Conservation (phyloP, 352 stramenopile genomes). For the Phytophthora pseudosyringae region DNA sequence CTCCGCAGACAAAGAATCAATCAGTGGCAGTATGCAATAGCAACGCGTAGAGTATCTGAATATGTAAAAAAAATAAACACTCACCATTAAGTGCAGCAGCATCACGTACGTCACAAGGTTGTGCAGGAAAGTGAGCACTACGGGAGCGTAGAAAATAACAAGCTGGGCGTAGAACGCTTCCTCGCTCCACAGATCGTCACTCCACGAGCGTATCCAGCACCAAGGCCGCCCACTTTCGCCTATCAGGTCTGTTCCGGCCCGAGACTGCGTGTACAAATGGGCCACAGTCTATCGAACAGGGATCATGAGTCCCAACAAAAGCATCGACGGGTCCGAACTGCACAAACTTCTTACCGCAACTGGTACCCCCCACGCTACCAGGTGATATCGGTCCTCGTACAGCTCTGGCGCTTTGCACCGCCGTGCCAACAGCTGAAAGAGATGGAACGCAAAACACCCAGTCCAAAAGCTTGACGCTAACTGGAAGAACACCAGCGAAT, state of each 20-base stretch:
- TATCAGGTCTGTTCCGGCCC: slow-evolving; percentile 54
- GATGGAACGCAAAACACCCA: slow-evolving; percentile 78
- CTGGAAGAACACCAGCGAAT: slow-evolving; percentile 70
- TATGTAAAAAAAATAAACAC: background rate
- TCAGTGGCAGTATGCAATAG: background rate
- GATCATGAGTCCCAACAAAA: slow-evolving; percentile 4
- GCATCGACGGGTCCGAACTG: background rate
- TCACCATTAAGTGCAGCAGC: slow-evolving; percentile 66
- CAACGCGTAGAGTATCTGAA: no score
- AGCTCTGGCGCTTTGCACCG: slow-evolving; percentile 62
- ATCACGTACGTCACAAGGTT: slow-evolving; percentile 69
- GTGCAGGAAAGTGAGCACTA: slow-evolving; percentile 59
- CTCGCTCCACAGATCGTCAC: slow-evolving; percentile 53
- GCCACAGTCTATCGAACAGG: slow-evolving; percentile 43
- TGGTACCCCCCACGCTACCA: slow-evolving; percentile 72
- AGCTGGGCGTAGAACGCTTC: slow-evolving; percentile 68
- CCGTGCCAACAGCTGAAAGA: slow-evolving; percentile 69
- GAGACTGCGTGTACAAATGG: slow-evolving; percentile 54
- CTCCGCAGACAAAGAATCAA: background rate
- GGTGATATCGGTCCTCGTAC: slow-evolving; percentile 73
- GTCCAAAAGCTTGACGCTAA: slow-evolving; percentile 78
- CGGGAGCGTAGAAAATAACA: slow-evolving; percentile 61
- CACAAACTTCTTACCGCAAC: slow-evolving; percentile 33
- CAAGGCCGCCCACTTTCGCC: slow-evolving; percentile 71
- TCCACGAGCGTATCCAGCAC: slow-evolving; percentile 84